Base-by-base conservation (phyloP, 2,329 filamentous ascomycete species). In the Cytospora piceicola region DNA sequence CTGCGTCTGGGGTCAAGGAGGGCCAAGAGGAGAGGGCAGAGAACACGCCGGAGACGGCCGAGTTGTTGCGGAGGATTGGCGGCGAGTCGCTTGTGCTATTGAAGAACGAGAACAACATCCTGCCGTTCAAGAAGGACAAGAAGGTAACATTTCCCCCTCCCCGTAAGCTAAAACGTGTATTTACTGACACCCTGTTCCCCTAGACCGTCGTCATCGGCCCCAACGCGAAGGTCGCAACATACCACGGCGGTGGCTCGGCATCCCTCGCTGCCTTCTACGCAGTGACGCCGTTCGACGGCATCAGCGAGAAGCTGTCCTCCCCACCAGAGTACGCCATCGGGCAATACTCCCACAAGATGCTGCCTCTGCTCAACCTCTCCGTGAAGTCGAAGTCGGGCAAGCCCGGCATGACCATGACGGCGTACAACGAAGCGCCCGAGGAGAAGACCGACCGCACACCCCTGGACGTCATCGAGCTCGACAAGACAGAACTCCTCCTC, bases 271-370 rank as follows among this genome's bases (percentile, higher is more conserved):
- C 84, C 8, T 91, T 90, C 77, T 88, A 89, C 66, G 89, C 90
- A 57, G 82, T 93, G 24, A 92, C 88, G 0, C 91, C 90, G 2
- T 87, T 89, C 30, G 88, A 91, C 64, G 90, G 90, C 8, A 91
- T 93, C 71, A 83, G 81, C 49, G 80, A 80, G 39, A 84, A 85
- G 72, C 77, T 85, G 0, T 73, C 72, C 14, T 75, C 74, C 0
- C 64, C 76, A 6, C 81, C 83, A 0, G 74, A 73, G 1, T 90
- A 86, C 72, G 80, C 84, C 1, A 82, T 88, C 53, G 88, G 88
- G 12, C 85, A 83, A 49, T 88, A 90, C 73, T 87, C 85, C 0
- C 87, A 90, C 75, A 88, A 87, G 72, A 80, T 88, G 68, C 80
- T 90, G 1, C 88, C 88, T 0, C 76, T 87, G 0, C 77, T 90